A percentile compares a stretch with the other conserved stretches of the same genome.
These are phyloP conservation scores for Termitomyces titanicus DNA, from an alignment of 768 basidiomycete species.

Conservation along the genomic window DNA sequence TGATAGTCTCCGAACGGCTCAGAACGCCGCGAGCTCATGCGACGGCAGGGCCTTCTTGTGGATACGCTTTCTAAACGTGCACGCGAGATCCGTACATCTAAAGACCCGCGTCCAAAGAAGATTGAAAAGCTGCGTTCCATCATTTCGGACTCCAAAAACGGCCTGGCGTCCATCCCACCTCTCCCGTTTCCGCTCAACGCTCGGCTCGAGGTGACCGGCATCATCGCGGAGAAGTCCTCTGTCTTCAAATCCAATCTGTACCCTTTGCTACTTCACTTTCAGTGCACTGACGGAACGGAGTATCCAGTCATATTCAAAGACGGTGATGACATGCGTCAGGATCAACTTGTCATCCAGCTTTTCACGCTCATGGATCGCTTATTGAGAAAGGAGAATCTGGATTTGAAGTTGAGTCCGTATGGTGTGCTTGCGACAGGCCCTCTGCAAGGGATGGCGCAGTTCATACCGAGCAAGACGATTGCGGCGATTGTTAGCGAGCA, in stretches of 20 bases:
- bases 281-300: slow-evolving; percentile 77
- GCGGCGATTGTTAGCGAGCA: slow-evolving; percentile 93
- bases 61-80: slow-evolving; percentile 84
- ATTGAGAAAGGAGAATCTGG: slow-evolving; percentile 90
- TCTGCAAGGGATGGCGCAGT: slow-evolving; percentile 94
- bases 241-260: slow-evolving; percentile 98
- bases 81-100: slow-evolving; percentile 81
- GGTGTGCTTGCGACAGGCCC: slow-evolving; percentile 91
- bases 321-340: slow-evolving; percentile 97
- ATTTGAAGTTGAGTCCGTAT: slow-evolving; percentile 88
- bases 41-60: slow-evolving; percentile 88
- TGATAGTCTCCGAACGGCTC: slow-evolving; percentile 67
- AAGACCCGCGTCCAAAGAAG: slow-evolving; percentile 94
- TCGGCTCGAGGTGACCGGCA: slow-evolving; percentile 77
- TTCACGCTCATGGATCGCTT: slow-evolving; percentile 97
- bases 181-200: slow-evolving; percentile 92
- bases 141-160: slow-evolving; percentile 83
- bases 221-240: slow-evolving; percentile 87
- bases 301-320: slow-evolving; percentile 98
- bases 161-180: slow-evolving; percentile 71
- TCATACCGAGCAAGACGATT: slow-evolving; percentile 93
- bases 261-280: slow-evolving; percentile 88
- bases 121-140: slow-evolving; percentile 91
- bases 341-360: slow-evolving; percentile 97
- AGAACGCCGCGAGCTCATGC: slow-evolving; percentile 82